phyloP scores from a whole-genome alignment of 2,329 filamentous ascomycete genomes.

The Pseudogymnoascus sp. region DNA sequence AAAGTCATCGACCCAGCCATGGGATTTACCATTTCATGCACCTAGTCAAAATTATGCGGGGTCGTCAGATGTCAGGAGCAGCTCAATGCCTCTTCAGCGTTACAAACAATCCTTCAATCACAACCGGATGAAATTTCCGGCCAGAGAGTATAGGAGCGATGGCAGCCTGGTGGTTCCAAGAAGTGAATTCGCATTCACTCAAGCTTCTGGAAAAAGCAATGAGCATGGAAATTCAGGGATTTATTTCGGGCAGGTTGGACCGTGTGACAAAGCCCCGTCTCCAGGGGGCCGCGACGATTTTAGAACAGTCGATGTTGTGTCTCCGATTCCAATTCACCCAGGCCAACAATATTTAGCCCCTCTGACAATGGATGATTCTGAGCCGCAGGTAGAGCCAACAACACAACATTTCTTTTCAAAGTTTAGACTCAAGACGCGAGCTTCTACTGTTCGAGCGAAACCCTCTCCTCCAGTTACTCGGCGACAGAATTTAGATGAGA shows the following conservation, averaged over 20 bases:
- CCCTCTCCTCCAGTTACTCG: conserved; percentile 15
- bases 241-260: neutral
- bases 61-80: neutral
- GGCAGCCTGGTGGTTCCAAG: neutral
- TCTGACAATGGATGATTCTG: neutral
- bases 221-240: neutral
- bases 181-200: neutral
- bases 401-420: conserved; percentile 15
- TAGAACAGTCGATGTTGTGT: neutral
- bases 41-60: neutral
- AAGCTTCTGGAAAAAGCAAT: neutral
- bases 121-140: neutral
- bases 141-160: neutral
- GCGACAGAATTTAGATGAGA: conserved; percentile 19
- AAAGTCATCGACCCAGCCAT: neutral
- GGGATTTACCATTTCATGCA: neutral
- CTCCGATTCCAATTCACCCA: neutral
- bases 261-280: neutral
- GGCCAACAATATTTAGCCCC: neutral
- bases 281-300: neutral
- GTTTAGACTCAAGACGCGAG: conserved; percentile 22
- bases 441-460: conserved; percentile 13
- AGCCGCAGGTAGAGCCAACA: neutral
- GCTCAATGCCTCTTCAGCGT: neutral
- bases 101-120: neutral